A percentile compares a stretch with the other conserved stretches of the same genome.
Evolutionary conservation across 148 eudicot genomes (phyloP).

Genomic region (Diospyros lotus): DNA sequence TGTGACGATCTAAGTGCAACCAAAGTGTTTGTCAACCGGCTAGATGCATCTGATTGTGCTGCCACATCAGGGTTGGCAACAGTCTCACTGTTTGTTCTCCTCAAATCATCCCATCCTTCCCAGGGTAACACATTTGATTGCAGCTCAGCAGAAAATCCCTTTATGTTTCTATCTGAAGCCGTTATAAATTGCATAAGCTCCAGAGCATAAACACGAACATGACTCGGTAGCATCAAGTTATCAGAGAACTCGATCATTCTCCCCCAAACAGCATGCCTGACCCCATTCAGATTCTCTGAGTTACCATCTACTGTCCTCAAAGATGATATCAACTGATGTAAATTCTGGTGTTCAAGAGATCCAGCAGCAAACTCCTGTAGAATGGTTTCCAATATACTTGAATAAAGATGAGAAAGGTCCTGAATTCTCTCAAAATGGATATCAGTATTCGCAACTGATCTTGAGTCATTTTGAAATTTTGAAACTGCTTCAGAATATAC

Average conservation of each 20-base stretch:
- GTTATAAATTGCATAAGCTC: slow-evolving; percentile 82
- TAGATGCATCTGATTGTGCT: slow-evolving; percentile 46
- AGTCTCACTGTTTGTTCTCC: slow-evolving; percentile 26
- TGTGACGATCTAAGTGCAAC: slow-evolving; percentile 83
- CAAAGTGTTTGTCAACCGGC: slow-evolving; percentile 59
- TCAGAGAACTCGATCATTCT: slow-evolving; percentile 73
- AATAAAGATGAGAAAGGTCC: slow-evolving; percentile 60
- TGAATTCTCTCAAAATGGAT: slow-evolving; percentile 22
- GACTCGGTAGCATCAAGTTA: slow-evolving; percentile 68
- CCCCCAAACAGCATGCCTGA: slow-evolving; percentile 81
- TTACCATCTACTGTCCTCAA: slow-evolving; percentile 59
- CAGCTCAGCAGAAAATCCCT: slow-evolving; percentile 35
- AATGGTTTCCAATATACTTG: slow-evolving; percentile 51
- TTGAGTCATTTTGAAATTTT: slow-evolving; percentile 29
- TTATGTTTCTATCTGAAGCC: slow-evolving; percentile 35
- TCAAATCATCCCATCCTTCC: slow-evolving; percentile 75
- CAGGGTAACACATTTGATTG: slow-evolving; percentile 53
- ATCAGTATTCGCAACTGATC: slow-evolving; percentile 19
- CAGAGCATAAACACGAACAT: slow-evolving; percentile 62
- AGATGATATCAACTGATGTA: slow-evolving; percentile 57
- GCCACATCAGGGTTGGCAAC: slow-evolving; percentile 21
- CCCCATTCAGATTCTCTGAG: slow-evolving; percentile 48
- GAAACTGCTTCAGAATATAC: slow-evolving; percentile 50
- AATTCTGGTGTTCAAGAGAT: slow-evolving; percentile 35
- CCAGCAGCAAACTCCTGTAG: slow-evolving; percentile 56